phyloP scores from a whole-genome alignment of 352 stramenopile genomes.

The Phytophthora sansomeana region DNA sequence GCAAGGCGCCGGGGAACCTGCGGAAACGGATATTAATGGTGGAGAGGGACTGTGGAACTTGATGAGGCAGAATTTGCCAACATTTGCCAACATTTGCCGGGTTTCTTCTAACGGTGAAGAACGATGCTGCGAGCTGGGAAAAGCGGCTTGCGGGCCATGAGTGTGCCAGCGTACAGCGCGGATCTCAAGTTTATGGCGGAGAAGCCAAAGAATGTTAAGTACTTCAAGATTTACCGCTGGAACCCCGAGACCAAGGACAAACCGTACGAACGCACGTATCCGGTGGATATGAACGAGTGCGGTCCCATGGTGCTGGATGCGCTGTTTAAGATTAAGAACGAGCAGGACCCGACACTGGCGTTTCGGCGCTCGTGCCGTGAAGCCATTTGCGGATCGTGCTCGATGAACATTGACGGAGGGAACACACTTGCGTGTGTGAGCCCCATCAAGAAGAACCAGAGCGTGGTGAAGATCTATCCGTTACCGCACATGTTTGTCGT shows the following conservation, averaged over 20 bases:
- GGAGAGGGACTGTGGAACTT: background rate
- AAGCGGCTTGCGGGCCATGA: background rate
- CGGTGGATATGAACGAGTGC: constrained; percentile 98
- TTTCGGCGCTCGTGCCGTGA: constrained; percentile 98
- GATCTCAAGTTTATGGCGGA: background rate
- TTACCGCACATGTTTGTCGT: constrained; percentile 99
- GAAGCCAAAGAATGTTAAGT: background rate
- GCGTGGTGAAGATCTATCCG: constrained; percentile 98
- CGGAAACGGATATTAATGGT: background rate
- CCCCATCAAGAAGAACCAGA: constrained; percentile 95
- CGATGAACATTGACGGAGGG: constrained; percentile 99
- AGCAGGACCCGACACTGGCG: constrained; percentile 98
- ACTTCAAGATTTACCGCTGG: constrained; percentile 8
- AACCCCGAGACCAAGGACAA: constrained; percentile 95
- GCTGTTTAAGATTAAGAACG: constrained; percentile 99
- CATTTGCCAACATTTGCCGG: constrained; percentile 17
- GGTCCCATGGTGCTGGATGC: constrained; percentile 99
- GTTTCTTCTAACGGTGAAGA: constrained; percentile 7
- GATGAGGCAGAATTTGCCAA: constrained; percentile 8
- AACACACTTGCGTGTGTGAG: constrained; percentile 99
- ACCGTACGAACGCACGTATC: constrained; percentile 96
- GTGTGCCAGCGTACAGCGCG: background rate
- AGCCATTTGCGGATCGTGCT: constrained; percentile 99
- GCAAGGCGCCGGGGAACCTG: background rate
- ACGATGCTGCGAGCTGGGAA: constrained; percentile 12